Evolutionary conservation across 2,329 filamentous ascomycete species (phyloP), one percentile per base, ranked within the genome.

Genomic region (Epichloe brachyelytri): DNA sequence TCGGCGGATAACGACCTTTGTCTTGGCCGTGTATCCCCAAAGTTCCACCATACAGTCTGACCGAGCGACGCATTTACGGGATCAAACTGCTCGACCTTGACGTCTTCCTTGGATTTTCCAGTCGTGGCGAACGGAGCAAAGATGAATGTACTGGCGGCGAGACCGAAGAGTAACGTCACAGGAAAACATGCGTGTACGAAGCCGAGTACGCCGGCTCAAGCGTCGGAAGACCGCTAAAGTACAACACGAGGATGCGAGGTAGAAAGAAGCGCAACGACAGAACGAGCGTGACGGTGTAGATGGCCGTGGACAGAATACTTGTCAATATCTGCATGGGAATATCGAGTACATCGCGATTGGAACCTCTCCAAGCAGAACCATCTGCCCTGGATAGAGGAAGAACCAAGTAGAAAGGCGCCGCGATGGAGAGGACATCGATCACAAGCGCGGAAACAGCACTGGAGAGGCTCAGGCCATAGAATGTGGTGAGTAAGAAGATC

Each of bases 221-320:
- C 33, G 81, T 84, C 6, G 78, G 76, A 49, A 96, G 75, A 51
- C 75, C 76, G n/a, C 77, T 70, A 62, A 95, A 95, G 70, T 91
- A 78, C 33, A 80, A 70, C 48, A 89, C 78, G n/a, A 96, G 74
- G 60, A 80, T 80, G 22, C 71, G 67, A 6, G 88, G 87, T 15
- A 95, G 76, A 68, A 82, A 83, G 15, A 82, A 82, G 52, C 76
- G 75, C 65, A 86, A 82, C 50, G 83, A 81, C 48, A 78, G 67
- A 60, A 85, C 86, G 33, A 95, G 69, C 1, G 80, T 73, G n/a
- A 89, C 74, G 51, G 78, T 79, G 70, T 93, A 94, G 55, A 95
- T 82, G 48, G 78, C 75, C 7, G 84, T 77, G 3, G 86, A 80
- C 40, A 93, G 77, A 14, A 85, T 63, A 2, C 79, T 78, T 15